Evolutionary conservation across 2,329 filamentous ascomycete species (phyloP), one percentile per base, ranked within the genome.

Genomic region (Truncatella angustata): DNA sequence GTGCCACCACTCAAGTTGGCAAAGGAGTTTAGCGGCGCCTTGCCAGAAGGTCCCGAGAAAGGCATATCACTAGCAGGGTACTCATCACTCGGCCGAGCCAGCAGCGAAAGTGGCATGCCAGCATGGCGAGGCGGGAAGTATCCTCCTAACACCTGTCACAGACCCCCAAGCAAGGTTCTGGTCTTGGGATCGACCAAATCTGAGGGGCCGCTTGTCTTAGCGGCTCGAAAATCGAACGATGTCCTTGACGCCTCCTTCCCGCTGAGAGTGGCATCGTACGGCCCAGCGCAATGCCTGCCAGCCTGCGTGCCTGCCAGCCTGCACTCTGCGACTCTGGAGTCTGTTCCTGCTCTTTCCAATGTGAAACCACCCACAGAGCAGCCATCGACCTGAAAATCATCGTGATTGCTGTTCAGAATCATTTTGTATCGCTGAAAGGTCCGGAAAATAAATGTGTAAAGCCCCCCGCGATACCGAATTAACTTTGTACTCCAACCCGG

Each of bases 221-320:
- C 40, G 40, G 20, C 40, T 44, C 40, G 40, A 44, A 44, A 44
- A 44, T 44, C 40, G 40, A 44, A 44, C 40, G 40, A 44, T 44
- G 40, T 44, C 40, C 40, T 44, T 23, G 40, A 44, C 40, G 40
- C 40, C 40, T 44, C 40, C 40, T 44, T 44, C 40, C 40, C 40
- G 12, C 40, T 44, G 40, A n/a, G 40, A 30, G 40, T 44, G 21
- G 40, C 40, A 44, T 44, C 40, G 40, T 44, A 44, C 40, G 40
- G 40, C 40, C 40, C 40, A 23, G 21, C 21, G 11, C 24, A 28
- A 44, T 44, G 40, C 21, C 37, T 21, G 37, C 37, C 16, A 40
- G 37, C 18, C 21, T 21, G 24, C 18, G 12, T 18, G 24, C 18
- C 24, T 40, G 37, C 37, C 21, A 21, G 37, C 24, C 24, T 40